phyloP scores from a whole-genome alignment of 2,329 filamentous ascomycete species.

The Pestalotiopsis sp. region DNA sequence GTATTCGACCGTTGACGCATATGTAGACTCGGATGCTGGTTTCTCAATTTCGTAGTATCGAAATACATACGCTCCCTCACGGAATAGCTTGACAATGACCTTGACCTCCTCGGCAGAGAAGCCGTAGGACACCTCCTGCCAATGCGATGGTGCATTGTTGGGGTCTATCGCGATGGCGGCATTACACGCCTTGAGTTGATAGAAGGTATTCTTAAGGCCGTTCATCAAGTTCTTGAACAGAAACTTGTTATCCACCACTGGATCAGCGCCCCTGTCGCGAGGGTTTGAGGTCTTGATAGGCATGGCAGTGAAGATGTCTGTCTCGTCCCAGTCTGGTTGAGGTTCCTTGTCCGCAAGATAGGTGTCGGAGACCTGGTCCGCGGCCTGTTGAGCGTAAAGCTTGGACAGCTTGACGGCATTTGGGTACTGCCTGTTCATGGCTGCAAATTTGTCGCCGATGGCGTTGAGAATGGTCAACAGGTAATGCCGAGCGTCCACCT shows the following conservation, averaged over 20 bases:
- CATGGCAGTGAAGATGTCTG: conserved; percentile 94
- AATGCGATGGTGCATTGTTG: conserved; percentile 81
- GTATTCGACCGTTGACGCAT: conserved; percentile 84
- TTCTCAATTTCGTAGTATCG: conserved; percentile 95
- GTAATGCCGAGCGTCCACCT: conserved; percentile 92
- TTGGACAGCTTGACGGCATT: conserved; percentile 94
- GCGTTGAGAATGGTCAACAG: conserved; percentile 97
- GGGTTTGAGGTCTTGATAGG: conserved; percentile 95
- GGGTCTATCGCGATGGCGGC: conserved; percentile 72
- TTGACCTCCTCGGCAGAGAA: conserved; percentile 97
- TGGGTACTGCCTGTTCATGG: conserved; percentile 95
- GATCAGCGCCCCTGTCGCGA: conserved; percentile 84
- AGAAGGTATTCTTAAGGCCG: conserved; percentile 94
- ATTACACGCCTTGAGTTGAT: conserved; percentile 90
- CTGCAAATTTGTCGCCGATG: conserved; percentile 96
- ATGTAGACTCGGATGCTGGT: conserved; percentile 69
- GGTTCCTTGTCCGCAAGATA: conserved; percentile 82
- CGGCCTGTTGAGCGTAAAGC: conserved; percentile 71
- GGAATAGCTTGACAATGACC: conserved; percentile 95
- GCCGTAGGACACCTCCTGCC: conserved; percentile 93
- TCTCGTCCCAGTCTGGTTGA: conserved; percentile 94
- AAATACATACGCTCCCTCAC: conserved; percentile 94
- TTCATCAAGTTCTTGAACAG: conserved; percentile 96
- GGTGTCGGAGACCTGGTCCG: conserved; percentile 66
- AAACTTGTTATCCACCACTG: conserved; percentile 96